A percentile compares a stretch with the other conserved stretches of the same genome.
Evolutionary conservation across 345 rosid genomes (phyloP).

Genomic region (Fremontodendron californicum): DNA sequence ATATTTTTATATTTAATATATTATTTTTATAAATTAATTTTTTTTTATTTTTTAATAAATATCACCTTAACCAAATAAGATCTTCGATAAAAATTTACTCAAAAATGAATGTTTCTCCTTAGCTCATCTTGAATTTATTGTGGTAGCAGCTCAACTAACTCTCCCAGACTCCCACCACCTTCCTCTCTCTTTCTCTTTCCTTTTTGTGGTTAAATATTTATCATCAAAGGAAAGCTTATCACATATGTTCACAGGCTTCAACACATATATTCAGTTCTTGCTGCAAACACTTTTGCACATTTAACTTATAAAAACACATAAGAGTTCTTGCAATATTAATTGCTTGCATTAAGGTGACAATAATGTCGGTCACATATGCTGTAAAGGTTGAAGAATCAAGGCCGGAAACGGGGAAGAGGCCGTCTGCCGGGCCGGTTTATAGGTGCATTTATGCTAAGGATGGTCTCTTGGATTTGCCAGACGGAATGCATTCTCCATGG

Average conservation of each 20-base stretch:
- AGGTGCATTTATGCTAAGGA: slow-evolving; percentile 75
- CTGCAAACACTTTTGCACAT: not conserved
- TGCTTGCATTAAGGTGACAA: slow-evolving; percentile 11
- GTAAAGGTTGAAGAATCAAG: slow-evolving; percentile 72
- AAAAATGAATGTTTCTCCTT: not conserved
- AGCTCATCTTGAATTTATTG: not conserved
- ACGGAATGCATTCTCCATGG: slow-evolving; percentile 75
- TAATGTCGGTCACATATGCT: slow-evolving; percentile 39
- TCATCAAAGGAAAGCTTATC: not conserved
- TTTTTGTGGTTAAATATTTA: not conserved
- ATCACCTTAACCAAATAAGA: too few relatives aligned
- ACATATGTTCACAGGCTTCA: not conserved
- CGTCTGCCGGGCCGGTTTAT: slow-evolving; percentile 81
- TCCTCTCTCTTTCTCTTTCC: not conserved
- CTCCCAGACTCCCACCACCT: not conserved
- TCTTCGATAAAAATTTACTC: not conserved
- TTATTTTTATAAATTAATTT: too few relatives aligned
- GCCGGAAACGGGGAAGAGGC: slow-evolving; percentile 40
- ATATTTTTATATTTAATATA: too few relatives aligned
- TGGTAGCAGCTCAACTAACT: not conserved
- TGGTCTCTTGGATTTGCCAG: slow-evolving; percentile 61
- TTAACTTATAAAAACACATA: too few relatives aligned
- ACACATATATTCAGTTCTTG: not conserved
- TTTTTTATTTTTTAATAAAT: too few relatives aligned
- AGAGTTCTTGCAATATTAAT: not conserved